Base-by-base conservation (phyloP, 1,284 basidiomycete species). In the Ganoderma sinense region DNA sequence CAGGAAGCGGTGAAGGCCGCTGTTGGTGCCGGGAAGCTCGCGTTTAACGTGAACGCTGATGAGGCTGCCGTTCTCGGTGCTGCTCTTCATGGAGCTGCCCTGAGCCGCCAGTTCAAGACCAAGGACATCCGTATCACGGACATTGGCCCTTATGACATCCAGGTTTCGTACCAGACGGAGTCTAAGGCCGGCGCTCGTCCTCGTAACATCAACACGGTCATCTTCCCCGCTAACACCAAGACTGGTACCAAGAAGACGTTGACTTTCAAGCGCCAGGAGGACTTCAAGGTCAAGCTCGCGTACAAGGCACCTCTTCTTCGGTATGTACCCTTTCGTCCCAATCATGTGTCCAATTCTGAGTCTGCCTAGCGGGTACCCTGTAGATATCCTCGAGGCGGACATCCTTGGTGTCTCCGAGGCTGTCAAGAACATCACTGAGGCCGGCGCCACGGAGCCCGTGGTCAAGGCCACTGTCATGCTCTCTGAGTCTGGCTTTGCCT, bases 21-120 rank as follows among this genome's bases (percentile, higher is more conserved):
- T 40, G 92, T 97, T 65, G 95, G 95, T 78, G 89, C 92, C 60
- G 88, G 90, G 68, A 94, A 94, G 79, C 93, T 98, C 73, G 95
- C 96, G 8, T 87, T 94, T 77, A 98, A 98, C 76, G 95, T 99
- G 67, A 99, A 99, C 79, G 94, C 97, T 0, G 98, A 99, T 80
- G 97, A 99, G 85, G 96, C 97, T 0, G 94, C 94, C 14, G 97
- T 98, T 18, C 89, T 99, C 65, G 97, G 95, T 83, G 97, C 97
- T 5, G 98, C 95, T 2, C 91, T 98, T 66, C 93, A 98, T 75
- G 98, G 97, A 29, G 98, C 98, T 4, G 88, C 89, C 40, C 88
- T 97, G 62, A 96, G 94, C 76, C 88, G 93, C 51, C 95, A 96
- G 79, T 99, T 98, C 88, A 95, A 95, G 84, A 98, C 97, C 71